Evolutionary conservation across 306 rosid genomes (phyloP).

Genomic region (Prunus persica): Prunus_persica_NCBIv2 NC_034009.1:22579501-22580000

Average conservation of each 20-base stretch:
- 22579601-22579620: slow-evolving; percentile 86
- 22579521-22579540: slow-evolving; percentile 60
- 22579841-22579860: slow-evolving; percentile 27
- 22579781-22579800: slow-evolving; percentile 39
- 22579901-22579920: no score
- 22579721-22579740: slow-evolving; percentile 79
- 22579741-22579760: slow-evolving; percentile 23
- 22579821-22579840: slow-evolving; percentile 28
- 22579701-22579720: slow-evolving; percentile 59
- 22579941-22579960: no score
- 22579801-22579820: slow-evolving; percentile 13
- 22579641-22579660: slow-evolving; percentile 83
- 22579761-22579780: background rate
- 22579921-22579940: no score
- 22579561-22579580: slow-evolving; percentile 54
- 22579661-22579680: slow-evolving; percentile 90
- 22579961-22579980: no score
- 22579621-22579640: slow-evolving; percentile 92
- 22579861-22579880: no score
- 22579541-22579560: slow-evolving; percentile 26
- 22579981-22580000: no score
- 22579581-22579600: slow-evolving; percentile 98
- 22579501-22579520: slow-evolving; percentile 91
- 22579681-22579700: slow-evolving; percentile 75
- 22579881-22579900: no score